Evolutionary conservation across 2,329 filamentous ascomycete genomes (phyloP), one percentile per base, ranked within the genome.

Genomic region (Colletotrichum noveboracense): DNA sequence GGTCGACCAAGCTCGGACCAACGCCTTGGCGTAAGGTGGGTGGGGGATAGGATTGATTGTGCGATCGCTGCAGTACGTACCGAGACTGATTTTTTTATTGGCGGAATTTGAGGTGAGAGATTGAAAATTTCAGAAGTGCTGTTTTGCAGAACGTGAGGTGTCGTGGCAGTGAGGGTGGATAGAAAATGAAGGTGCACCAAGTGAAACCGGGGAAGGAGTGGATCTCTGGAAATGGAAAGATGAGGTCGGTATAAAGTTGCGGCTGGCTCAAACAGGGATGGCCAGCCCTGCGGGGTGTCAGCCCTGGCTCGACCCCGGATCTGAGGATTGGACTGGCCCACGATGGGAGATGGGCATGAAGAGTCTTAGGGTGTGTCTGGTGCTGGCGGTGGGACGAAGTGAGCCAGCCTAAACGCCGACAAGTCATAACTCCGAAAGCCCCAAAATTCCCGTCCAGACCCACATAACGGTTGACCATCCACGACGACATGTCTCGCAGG

Each of bases 1-100:
- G 10, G 43, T 21, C 43, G n/a, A 48, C 43, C n/a, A 21, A 48
- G 43, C 43, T 48, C n/a, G n/a, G 43, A 48, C 43, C 43, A 21
- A 4, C 0, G 10, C 43, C 18, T 48, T 48, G n/a, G n/a, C 10
- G 43, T 7, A 0, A 52, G 43, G 12, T 0, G 12, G 43, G 43
- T 21, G n/a, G 3, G n/a, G n/a, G 43, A 21, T 21, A 0, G n/a
- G 43, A 2, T 13, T 21, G 43, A 52, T 21, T 7, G 43, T 52
- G 43, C n/a, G 43, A 0, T 52, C n/a, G n/a, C 43, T 52, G n/a
- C 43, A 0, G n/a, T 13, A 52, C n/a, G n/a, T 21, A 52, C 43
- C 43, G 1, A 1, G 43, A 13, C 43, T 52, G 6, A 13, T 21
- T 5, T 7, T 48, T 52, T 7, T 21, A 21, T 52, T 52, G 12